Percentiles rank a stretch among this genome's conserved stretches.
phyloP scores from a whole-genome alignment of 2,329 filamentous ascomycete species.

The Hypoxylon sp. region DNA sequence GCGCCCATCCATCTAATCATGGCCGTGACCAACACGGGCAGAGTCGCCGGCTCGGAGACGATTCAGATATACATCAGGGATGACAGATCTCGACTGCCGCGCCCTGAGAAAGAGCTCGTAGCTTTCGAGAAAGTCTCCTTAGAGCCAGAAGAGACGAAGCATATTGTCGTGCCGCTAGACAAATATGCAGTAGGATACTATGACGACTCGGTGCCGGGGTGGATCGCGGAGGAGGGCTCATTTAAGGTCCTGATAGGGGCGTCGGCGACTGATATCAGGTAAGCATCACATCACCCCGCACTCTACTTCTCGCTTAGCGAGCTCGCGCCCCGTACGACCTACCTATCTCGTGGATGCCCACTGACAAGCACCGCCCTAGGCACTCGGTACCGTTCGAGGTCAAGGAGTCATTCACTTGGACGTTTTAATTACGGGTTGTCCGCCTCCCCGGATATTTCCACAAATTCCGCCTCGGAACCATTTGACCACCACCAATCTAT shows the following conservation, averaged over 20 bases:
- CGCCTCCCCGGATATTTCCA: neutral
- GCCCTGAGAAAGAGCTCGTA: conserved; percentile 77
- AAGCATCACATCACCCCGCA: conserved; percentile 45
- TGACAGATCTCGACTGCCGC: conserved; percentile 69
- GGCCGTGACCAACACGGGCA: conserved; percentile 67
- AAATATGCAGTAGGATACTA: conserved; percentile 71
- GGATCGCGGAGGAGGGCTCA: conserved; percentile 74
- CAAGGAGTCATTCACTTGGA: conserved; percentile 73
- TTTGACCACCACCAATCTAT: neutral
- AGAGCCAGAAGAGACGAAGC: conserved; percentile 65
- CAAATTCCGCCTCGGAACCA: neutral
- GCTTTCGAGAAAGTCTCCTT: conserved; percentile 75
- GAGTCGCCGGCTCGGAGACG: conserved; percentile 68
- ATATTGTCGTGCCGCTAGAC: conserved; percentile 60
- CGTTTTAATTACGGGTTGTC: conserved; percentile 59
- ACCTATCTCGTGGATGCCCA: conserved; percentile 33
- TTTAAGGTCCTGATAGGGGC: conserved; percentile 72
- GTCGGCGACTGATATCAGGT: conserved; percentile 73
- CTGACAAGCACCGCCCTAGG: conserved; percentile 52
- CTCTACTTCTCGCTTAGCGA: conserved; percentile 36
- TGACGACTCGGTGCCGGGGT: conserved; percentile 67
- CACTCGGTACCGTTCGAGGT: conserved; percentile 66
- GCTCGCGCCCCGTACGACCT: conserved; percentile 6
- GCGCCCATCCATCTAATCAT: conserved; percentile 59
- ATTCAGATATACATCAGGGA: conserved; percentile 77